Evolutionary conservation across 2,329 filamentous ascomycete species (phyloP).

Genomic region (Lachnellula hyalina): DNA sequence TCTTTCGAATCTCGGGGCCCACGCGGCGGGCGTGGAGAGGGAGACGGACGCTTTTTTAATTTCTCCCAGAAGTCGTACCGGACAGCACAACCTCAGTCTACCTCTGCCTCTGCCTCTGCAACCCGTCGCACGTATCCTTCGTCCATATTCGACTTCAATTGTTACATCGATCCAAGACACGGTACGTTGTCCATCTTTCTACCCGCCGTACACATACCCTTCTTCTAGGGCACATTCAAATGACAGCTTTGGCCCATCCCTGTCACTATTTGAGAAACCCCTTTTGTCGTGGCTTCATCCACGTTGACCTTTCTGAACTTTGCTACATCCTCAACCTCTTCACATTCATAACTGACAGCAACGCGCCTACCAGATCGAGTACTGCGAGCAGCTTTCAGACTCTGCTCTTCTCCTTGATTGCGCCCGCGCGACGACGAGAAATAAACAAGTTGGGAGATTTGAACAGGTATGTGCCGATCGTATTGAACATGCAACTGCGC

Average conservation of each 20-base stretch:
- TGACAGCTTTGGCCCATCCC: constrained; percentile 24
- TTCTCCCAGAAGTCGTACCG: background rate
- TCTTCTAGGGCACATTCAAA: constrained; percentile 17
- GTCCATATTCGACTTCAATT: constrained; percentile 4
- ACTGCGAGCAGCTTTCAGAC: constrained; percentile 1
- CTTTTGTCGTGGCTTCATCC: constrained; percentile 22
- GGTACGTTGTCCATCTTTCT: constrained; percentile 8
- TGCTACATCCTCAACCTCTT: constrained; percentile 17
- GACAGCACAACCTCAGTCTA: background rate
- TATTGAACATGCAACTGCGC: constrained; percentile 21
- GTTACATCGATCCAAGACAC: constrained; percentile 2
- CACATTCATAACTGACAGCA: constrained; percentile 16
- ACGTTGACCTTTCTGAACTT: constrained; percentile 18
- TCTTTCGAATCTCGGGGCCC: too few relatives aligned
- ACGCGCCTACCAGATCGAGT: constrained; percentile 19
- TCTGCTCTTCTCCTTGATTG: constrained; percentile 8
- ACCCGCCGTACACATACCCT: constrained; percentile 8
- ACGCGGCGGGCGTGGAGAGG: too few relatives aligned
- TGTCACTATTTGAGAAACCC: constrained; percentile 23
- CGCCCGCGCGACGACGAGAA: constrained; percentile 9
- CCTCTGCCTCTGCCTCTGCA: background rate
- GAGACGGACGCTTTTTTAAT: too few relatives aligned
- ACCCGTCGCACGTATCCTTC: background rate
- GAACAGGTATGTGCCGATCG: constrained; percentile 25
- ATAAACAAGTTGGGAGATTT: constrained; percentile 11